Percentiles rank a stretch among this genome's conserved stretches.
phyloP scores from a whole-genome alignment of 179 eudicot species.

The Silene vulgaris region DNA sequence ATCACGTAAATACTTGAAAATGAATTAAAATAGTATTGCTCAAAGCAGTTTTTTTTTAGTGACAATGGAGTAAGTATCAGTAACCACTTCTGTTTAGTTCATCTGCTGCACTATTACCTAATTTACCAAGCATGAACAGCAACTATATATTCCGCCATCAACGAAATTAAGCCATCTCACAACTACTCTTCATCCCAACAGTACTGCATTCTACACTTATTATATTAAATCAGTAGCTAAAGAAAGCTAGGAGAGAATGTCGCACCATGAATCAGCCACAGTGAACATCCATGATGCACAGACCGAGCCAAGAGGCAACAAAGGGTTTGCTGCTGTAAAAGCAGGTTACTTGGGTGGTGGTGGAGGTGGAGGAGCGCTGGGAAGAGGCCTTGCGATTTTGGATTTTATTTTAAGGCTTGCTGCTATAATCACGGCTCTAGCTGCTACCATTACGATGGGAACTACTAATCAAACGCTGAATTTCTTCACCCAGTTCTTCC shows the following conservation, averaged over 20 bases:
- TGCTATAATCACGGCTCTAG: slow-evolving; percentile 61
- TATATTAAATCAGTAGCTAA: background rate
- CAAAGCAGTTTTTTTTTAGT: background rate
- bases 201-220: background rate
- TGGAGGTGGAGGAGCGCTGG: slow-evolving; percentile 34
- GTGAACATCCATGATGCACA: slow-evolving; percentile 38
- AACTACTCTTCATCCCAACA: slow-evolving; percentile 11
- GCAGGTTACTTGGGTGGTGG: slow-evolving; percentile 18
- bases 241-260: slow-evolving; percentile 13
- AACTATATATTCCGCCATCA: slow-evolving; percentile 23
- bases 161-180: slow-evolving; percentile 7
- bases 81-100: slow-evolving; percentile 42
- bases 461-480: slow-evolving; percentile 73
- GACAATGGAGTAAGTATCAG: slow-evolving; percentile 44
- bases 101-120: slow-evolving; percentile 24
- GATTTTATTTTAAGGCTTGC: slow-evolving; percentile 71
- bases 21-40: too few species aligned
- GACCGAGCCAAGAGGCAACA: slow-evolving; percentile 27
- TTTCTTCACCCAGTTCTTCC: slow-evolving; percentile 74
- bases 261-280: slow-evolving; percentile 34
- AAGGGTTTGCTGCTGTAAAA: slow-evolving; percentile 22
- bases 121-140: slow-evolving; percentile 12
- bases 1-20: too few species aligned
- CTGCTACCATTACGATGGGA: slow-evolving; percentile 73
- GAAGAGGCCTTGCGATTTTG: slow-evolving; percentile 54